These are phyloP conservation scores for Russula brevipes DNA, from an alignment of 768 basidiomycete genomes.

Conservation along the genomic window DNA sequence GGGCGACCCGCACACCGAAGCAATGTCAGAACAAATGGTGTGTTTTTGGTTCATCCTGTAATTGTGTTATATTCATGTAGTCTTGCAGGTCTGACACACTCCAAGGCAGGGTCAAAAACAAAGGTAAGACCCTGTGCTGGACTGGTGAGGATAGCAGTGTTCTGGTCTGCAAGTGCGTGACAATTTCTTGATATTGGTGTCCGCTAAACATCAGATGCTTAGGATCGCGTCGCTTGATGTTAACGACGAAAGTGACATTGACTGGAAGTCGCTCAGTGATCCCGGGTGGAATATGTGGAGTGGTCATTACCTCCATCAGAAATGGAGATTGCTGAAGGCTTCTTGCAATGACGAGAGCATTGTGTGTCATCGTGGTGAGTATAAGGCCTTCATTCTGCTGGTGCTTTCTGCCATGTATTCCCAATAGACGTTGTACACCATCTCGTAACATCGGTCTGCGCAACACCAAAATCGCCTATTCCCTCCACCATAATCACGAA, in stretches of 20 bases:
- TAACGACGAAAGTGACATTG: neutral
- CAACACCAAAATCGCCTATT: too few relatives aligned
- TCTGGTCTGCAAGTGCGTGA: neutral
- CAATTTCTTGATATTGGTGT: neutral
- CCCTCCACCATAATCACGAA: too few relatives aligned
- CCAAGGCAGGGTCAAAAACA: neutral
- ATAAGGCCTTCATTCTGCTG: neutral
- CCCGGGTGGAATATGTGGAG: neutral
- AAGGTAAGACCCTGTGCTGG: neutral
- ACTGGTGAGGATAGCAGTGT: neutral
- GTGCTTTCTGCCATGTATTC: neutral
- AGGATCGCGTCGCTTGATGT: neutral
- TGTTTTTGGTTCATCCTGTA: neutral
- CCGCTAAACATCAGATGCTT: too few relatives aligned
- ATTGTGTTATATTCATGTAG: too few relatives aligned
- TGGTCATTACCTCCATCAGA: neutral
- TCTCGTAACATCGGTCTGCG: neutral
- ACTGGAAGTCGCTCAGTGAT: neutral
- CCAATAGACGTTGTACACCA: neutral
- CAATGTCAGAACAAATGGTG: neutral
- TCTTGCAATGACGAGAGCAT: neutral
- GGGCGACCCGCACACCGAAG: neutral
- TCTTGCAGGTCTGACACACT: neutral
- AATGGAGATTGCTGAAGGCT: neutral
- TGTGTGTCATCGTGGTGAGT: neutral